Conservation (phyloP, 768 basidiomycete species). For the Panellus pusillus region DNA sequence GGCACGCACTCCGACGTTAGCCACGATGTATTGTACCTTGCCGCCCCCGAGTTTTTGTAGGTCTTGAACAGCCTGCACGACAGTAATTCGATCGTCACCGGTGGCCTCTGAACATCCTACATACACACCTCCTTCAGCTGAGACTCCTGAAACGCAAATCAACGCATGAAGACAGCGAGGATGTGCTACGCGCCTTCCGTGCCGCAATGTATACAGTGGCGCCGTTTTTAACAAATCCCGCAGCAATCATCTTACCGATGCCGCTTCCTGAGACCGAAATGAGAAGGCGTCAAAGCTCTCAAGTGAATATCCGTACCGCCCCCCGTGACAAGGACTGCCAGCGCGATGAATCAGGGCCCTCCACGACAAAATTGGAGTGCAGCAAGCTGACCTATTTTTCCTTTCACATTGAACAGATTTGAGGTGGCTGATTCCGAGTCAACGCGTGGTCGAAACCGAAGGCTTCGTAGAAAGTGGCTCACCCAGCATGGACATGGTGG, state of each 20-base stretch:
- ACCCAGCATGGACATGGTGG: too few relatives aligned
- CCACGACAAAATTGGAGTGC: background rate
- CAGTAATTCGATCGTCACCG: background rate
- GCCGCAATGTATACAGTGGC: slow-evolving; percentile 37
- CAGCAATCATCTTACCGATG: slow-evolving; percentile 69
- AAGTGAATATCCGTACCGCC: slow-evolving; percentile 37
- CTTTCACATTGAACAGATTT: slow-evolving; percentile 49
- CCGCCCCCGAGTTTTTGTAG: slow-evolving; percentile 14
- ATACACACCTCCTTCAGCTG: slow-evolving; percentile 18
- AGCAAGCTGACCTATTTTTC: slow-evolving; percentile 29
- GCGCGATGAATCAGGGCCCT: background rate
- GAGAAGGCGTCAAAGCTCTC: too few relatives aligned
- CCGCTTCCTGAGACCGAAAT: slow-evolving; percentile 34
- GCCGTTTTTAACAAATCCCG: slow-evolving; percentile 63
- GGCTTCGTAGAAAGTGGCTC: too few relatives aligned
- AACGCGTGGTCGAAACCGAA: background rate
- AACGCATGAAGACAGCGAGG: too few relatives aligned
- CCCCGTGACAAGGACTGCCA: slow-evolving; percentile 61
- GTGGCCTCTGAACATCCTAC: background rate
- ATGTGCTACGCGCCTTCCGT: slow-evolving; percentile 24
- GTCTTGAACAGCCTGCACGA: background rate
- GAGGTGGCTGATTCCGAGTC: slow-evolving; percentile 2
- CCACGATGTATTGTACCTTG: slow-evolving; percentile 15
- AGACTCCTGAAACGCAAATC: background rate
- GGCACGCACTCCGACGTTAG: slow-evolving; percentile 37